Evolutionary conservation across 208 protist species (phyloP).

Genomic region (Tritrichomonas musculus): DNA sequence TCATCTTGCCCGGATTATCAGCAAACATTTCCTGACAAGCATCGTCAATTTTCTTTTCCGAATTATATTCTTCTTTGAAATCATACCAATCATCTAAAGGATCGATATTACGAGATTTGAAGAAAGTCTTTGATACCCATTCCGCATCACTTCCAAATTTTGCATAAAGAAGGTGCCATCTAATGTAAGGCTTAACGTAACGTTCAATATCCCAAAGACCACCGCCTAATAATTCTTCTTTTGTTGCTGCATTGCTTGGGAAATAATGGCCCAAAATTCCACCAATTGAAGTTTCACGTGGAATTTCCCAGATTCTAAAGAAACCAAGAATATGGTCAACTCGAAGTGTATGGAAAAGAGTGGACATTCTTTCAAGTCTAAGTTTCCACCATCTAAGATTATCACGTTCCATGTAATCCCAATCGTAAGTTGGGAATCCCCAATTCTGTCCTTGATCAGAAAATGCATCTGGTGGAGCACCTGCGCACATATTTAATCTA

Average conservation of each 20-base stretch:
- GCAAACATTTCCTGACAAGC: background rate
- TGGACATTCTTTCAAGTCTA: background rate
- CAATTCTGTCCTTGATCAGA: background rate
- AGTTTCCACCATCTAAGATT: background rate
- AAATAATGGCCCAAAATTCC: background rate
- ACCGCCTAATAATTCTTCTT: background rate
- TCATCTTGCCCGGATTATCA: background rate
- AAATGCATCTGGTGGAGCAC: background rate
- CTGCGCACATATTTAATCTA: constrained; percentile 11
- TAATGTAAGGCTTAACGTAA: background rate
- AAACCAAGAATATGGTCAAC: constrained; percentile 24
- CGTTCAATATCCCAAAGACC: background rate
- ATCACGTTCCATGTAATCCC: background rate
- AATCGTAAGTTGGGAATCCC: too few species aligned
- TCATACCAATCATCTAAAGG: background rate
- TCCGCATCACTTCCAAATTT: background rate
- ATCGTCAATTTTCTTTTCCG: background rate
- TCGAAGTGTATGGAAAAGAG: background rate
- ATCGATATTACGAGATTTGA: background rate
- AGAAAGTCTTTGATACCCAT: background rate
- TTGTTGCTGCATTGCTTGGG: background rate
- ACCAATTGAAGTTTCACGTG: background rate
- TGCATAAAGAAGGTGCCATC: background rate
- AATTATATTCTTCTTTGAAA: background rate
- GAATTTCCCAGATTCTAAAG: constrained; percentile 28